Evolutionary conservation across 1,284 basidiomycete genomes (phyloP).

Genomic region (Hemileia vastatrix): DNA sequence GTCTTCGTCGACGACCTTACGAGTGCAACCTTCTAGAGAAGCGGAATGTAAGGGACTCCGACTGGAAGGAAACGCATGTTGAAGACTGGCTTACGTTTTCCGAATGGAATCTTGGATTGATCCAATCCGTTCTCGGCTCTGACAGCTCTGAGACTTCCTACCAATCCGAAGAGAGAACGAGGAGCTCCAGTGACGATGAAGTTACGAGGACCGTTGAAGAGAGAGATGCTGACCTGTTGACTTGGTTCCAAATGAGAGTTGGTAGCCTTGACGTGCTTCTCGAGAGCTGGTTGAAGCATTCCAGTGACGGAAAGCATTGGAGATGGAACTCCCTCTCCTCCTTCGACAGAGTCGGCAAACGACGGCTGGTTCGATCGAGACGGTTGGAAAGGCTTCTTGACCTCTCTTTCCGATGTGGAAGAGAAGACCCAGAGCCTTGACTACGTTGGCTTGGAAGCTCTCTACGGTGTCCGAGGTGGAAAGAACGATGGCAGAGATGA

Average conservation of each 20-base stretch:
- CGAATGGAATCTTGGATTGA: conserved; percentile 86
- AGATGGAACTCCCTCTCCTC: conserved; percentile 81
- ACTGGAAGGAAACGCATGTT: conserved; percentile 85
- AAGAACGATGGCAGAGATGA: conserved; percentile 81
- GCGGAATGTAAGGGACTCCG: conserved; percentile 84
- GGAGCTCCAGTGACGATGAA: conserved; percentile 90
- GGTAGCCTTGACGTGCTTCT: conserved; percentile 73
- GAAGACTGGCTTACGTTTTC: conserved; percentile 88
- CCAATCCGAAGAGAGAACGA: conserved; percentile 81
- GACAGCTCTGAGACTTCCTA: conserved; percentile 77
- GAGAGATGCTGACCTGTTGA: conserved; percentile 71
- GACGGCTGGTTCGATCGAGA: conserved; percentile 77
- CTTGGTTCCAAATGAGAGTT: conserved; percentile 73
- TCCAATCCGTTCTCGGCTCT: conserved; percentile 77
- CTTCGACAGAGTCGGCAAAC: conserved; percentile 77
- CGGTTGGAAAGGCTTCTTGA: conserved; percentile 87
- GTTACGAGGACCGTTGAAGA: conserved; percentile 80
- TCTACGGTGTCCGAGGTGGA: conserved; percentile 69
- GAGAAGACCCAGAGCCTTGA: conserved; percentile 78
- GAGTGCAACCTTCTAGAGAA: conserved; percentile 68
- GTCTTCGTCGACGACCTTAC: conserved; percentile 65
- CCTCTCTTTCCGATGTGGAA: conserved; percentile 89
- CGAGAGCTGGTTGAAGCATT: conserved; percentile 64
- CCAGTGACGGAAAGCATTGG: conserved; percentile 90
- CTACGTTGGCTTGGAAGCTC: conserved; percentile 62